These are phyloP conservation scores for Takashimella tepidaria DNA, from an alignment of 1,284 basidiomycete genomes.

Conservation along the genomic window DNA sequence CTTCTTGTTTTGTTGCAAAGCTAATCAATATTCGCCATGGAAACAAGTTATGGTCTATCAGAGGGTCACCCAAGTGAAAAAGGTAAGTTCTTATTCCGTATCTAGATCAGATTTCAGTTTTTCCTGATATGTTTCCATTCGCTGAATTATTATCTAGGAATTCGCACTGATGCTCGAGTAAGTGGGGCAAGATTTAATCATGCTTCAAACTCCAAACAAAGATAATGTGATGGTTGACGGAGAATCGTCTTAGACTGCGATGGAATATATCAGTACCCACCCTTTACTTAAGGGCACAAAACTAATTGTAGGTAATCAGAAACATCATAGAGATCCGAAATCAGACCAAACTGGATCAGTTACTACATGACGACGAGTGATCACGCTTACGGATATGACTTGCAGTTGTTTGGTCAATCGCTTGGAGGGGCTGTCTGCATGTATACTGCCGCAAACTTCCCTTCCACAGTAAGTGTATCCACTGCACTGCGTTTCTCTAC, in stretches of 20 bases:
- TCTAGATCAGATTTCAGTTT: conserved; percentile 8
- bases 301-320: conserved; percentile 10
- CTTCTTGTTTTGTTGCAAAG: too few species aligned
- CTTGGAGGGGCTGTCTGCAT: conserved; percentile 95
- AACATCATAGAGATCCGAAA: too few species aligned
- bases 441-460: conserved; percentile 76
- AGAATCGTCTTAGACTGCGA: conserved; percentile 52
- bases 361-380: too few species aligned
- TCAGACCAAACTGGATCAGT: too few species aligned
- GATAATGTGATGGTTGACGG: not conserved
- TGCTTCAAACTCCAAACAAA: too few species aligned
- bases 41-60: conserved; percentile 72
- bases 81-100: too few species aligned
- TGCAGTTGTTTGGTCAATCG: conserved; percentile 76
- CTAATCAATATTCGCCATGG: too few species aligned
- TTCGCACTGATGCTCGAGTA: conserved; percentile 74
- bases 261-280: conserved; percentile 72
- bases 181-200: too few species aligned
- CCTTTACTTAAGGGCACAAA: conserved; percentile 62
- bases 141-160: conserved; percentile 51
- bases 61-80: conserved; percentile 77
- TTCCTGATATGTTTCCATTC: conserved; percentile 12
- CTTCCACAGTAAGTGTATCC: conserved; percentile 57
- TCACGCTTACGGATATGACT: too few species aligned
- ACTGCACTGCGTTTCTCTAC: not conserved